A percentile compares a stretch with the other conserved stretches of the same genome.
Evolutionary conservation across 805 yeast genomes (phyloP).

Genomic region (Wickerhamomyces rabaulensis): DNA sequence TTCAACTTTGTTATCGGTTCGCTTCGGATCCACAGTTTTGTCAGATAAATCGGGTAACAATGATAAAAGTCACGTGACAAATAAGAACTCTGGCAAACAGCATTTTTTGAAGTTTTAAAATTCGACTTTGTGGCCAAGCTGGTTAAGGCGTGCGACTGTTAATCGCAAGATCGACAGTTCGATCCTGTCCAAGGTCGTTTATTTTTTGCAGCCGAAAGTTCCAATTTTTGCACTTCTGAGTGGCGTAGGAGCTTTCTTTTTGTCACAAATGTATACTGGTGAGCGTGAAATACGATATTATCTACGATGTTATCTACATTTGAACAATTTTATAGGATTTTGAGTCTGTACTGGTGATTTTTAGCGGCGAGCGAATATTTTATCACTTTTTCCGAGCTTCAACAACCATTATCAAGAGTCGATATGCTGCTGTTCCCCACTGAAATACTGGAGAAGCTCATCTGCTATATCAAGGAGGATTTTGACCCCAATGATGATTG

Average conservation of each 20-base stretch:
- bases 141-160: slow-evolving; percentile 46
- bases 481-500: no score
- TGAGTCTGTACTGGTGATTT: no score
- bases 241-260: neutral
- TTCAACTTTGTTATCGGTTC: neutral
- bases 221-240: neutral
- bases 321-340: no score
- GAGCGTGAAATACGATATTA: no score
- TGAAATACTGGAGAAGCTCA: no score
- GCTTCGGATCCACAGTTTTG: neutral
- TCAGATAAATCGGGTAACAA: no score
- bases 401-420: no score
- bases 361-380: no score
- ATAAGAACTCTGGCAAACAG: neutral
- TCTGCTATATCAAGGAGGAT: no score
- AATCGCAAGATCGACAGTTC: slow-evolving; percentile 48
- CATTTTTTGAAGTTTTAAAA: neutral
- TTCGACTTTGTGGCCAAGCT: slow-evolving; percentile 27
- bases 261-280: neutral
- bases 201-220: slow-evolving; percentile 5
- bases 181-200: slow-evolving; percentile 45
- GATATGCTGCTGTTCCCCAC: no score
- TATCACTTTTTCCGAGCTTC: no score
- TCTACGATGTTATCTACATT: no score
- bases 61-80: neutral